Evolutionary conservation across 1,284 basidiomycete genomes (phyloP).

Genomic region (Mycena sp.): DNA sequence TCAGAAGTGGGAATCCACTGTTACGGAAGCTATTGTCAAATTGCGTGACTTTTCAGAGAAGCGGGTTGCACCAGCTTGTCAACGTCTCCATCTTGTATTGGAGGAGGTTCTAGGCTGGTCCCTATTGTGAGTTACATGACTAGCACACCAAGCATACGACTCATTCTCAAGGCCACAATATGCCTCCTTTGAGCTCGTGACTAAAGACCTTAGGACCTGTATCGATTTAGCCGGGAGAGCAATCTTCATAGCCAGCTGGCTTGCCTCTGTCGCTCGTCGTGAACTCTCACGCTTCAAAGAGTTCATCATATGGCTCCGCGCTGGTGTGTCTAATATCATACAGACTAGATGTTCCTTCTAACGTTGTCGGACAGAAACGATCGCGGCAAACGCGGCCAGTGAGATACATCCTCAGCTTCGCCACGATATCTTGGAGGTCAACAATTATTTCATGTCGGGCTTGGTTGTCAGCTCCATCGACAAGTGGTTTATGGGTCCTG

Average conservation of each 20-base stretch:
- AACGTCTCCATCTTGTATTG: conserved; percentile 76
- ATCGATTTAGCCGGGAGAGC: conserved; percentile 61
- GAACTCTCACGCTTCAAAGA: conserved; percentile 78
- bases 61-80: conserved; percentile 74
- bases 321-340: conserved; percentile 57
- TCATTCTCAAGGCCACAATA: conserved; percentile 55
- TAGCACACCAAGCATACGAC: conserved; percentile 1
- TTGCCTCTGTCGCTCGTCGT: conserved; percentile 68
- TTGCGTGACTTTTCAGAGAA: conserved; percentile 78
- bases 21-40: conserved; percentile 73
- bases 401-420: conserved; percentile 61
- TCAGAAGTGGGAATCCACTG: conserved; percentile 81
- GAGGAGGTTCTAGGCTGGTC: conserved; percentile 83
- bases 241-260: conserved; percentile 73
- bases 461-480: conserved; percentile 75
- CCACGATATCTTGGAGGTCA: conserved; percentile 82
- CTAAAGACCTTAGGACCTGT: conserved; percentile 58
- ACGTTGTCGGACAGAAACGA: conserved; percentile 37
- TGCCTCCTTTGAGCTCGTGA: conserved; percentile 60
- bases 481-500: conserved; percentile 77
- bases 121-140: conserved; percentile 60
- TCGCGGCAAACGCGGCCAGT: conserved; percentile 50
- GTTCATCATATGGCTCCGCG: conserved; percentile 81
- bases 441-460: conserved; percentile 79
- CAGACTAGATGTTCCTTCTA: background rate